phyloP scores from a whole-genome alignment of 2,329 filamentous ascomycete genomes.

The Juglanconis oblonga region DNA sequence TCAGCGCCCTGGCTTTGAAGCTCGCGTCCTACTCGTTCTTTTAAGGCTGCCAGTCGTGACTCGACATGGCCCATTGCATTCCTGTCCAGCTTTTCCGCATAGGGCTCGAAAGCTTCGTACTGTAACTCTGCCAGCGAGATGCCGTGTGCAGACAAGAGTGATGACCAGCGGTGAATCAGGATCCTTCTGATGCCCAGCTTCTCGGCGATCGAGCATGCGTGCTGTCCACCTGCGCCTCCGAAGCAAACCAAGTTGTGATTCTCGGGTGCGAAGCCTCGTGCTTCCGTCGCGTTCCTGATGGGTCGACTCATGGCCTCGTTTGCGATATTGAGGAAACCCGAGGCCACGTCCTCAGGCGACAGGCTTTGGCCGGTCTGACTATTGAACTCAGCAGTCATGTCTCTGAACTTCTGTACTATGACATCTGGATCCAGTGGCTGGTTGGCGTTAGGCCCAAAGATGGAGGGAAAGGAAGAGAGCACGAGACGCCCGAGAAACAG shows the following conservation, averaged over 20 bases:
- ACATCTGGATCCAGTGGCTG: constrained; percentile 43
- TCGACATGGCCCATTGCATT: constrained; percentile 20
- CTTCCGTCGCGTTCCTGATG: constrained; percentile 71
- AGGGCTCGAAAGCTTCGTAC: constrained; percentile 33
- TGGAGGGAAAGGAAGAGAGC: constrained; percentile 67
- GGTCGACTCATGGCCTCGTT: constrained; percentile 76
- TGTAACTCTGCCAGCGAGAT: constrained; percentile 39
- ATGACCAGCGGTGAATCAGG: constrained; percentile 33
- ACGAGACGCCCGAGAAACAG: constrained; percentile 50
- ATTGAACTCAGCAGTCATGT: constrained; percentile 40
- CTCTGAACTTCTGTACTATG: constrained; percentile 37
- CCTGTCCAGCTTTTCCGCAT: constrained; percentile 20
- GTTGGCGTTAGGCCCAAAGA: constrained; percentile 67
- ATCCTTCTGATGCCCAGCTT: constrained; percentile 34
- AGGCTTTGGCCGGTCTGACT: constrained; percentile 29
- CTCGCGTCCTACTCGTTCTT: constrained; percentile 29
- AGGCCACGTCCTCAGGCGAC: constrained; percentile 45
- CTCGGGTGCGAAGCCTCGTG: constrained; percentile 37
- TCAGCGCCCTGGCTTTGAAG: constrained; percentile 22
- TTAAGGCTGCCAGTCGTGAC: constrained; percentile 25
- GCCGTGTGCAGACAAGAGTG: constrained; percentile 38
- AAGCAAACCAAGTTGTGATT: constrained; percentile 56
- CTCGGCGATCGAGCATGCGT: constrained; percentile 36
- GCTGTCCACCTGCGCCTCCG: constrained; percentile 45
- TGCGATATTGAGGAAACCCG: constrained; percentile 71